A percentile compares a stretch with the other conserved stretches of the same genome.
Conservation (phyloP, 1,139 yeast genomes). For the Taiozyma sp. region DNA sequence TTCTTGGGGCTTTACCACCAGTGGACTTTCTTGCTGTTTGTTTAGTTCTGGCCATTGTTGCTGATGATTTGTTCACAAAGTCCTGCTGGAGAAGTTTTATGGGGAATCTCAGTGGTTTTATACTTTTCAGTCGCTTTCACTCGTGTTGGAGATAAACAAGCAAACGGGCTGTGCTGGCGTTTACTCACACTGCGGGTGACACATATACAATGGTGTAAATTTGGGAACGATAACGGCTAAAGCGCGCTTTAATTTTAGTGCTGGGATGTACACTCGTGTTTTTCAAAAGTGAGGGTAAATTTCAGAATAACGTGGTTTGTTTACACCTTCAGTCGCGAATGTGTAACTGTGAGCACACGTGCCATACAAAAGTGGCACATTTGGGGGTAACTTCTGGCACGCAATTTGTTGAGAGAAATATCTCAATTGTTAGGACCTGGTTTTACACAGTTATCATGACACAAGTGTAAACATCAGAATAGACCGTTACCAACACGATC, state of each 20-base stretch:
- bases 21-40: slow-evolving; percentile 99
- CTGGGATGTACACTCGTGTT: not conserved
- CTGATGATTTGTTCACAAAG: not conserved
- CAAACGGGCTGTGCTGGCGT: not conserved
- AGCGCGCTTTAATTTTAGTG: not conserved
- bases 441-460: not conserved
- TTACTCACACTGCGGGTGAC: not conserved
- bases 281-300: not conserved
- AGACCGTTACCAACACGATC: not conserved
- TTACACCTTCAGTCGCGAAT: not conserved
- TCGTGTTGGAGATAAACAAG: not conserved
- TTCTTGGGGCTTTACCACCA: slow-evolving; percentile 99
- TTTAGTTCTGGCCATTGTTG: slow-evolving; percentile 92
- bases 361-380: not conserved
- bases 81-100: not conserved
- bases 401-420: not conserved
- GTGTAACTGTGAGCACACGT: not conserved
- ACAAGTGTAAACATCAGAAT: not conserved
- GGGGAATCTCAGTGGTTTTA: not conserved
- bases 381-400: not conserved
- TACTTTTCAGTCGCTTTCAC: not conserved
- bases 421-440: not conserved
- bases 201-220: not conserved
- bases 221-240: not conserved
- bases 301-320: not conserved